A percentile compares a stretch with the other conserved stretches of the same genome.
phyloP scores from a whole-genome alignment of 2,329 filamentous ascomycete species.

The Xylaria sp. region DNA sequence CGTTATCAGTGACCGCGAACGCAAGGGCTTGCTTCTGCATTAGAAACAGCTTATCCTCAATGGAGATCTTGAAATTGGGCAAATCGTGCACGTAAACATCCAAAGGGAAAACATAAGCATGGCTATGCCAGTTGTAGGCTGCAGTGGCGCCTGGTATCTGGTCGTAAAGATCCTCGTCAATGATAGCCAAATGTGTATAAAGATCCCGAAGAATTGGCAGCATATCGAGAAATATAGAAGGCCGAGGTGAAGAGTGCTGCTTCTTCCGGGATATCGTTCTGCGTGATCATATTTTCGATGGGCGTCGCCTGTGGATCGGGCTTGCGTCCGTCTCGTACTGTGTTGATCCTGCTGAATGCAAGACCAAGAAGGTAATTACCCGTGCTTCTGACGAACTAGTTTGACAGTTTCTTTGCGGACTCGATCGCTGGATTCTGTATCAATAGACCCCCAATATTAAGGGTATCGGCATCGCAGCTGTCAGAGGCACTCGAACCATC shows the following conservation, averaged over 20 bases:
- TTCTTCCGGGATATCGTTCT: conserved; percentile 41
- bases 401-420: conserved; percentile 54
- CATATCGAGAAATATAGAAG: conserved; percentile 52
- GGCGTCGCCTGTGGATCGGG: conserved; percentile 54
- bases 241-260: conserved; percentile 59
- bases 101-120: conserved; percentile 61
- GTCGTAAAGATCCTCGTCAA: conserved; percentile 58
- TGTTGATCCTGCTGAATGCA: conserved; percentile 60
- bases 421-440: conserved; percentile 61
- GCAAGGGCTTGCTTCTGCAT: conserved; percentile 59
- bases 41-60: conserved; percentile 55
- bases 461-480: conserved; percentile 56
- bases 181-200: conserved; percentile 13
- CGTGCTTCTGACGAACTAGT: conserved; percentile 49
- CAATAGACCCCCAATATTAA: conserved; percentile 56
- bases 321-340: conserved; percentile 39
- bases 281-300: conserved; percentile 63
- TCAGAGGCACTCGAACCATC: conserved; percentile 64
- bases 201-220: conserved; percentile 32
- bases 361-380: conserved; percentile 64
- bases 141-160: conserved; percentile 58
- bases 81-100: conserved; percentile 46
- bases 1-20: conserved; percentile 51
- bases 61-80: conserved; percentile 56
- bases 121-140: conserved; percentile 48